A percentile compares a stretch with the other conserved stretches of the same genome.
These are phyloP conservation scores for Cercospora sp. DNA, from an alignment of 2,329 filamentous ascomycete species.

Conservation along the genomic window DNA sequence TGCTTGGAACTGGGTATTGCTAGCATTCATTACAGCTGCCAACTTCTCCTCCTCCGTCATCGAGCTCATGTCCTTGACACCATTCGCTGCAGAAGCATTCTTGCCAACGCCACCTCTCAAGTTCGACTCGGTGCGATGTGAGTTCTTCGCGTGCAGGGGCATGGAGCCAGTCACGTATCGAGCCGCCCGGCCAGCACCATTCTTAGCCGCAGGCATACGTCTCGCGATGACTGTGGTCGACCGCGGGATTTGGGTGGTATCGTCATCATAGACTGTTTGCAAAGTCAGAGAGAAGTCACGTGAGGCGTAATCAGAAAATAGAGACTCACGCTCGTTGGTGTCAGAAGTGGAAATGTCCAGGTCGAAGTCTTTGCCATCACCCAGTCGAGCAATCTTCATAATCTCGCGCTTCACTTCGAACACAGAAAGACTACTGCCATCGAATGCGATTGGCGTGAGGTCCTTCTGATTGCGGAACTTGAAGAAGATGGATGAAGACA, in stretches of 20 bases:
- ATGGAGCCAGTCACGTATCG: constrained; percentile 96
- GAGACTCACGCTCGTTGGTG: constrained; percentile 74
- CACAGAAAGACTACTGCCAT: constrained; percentile 95
- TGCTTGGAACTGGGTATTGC: constrained; percentile 87
- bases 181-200: constrained; percentile 84
- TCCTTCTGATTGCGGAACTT: constrained; percentile 99
- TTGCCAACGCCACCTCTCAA: constrained; percentile 50
- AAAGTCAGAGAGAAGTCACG: constrained; percentile 29
- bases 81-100: constrained; percentile 57
- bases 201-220: constrained; percentile 77
- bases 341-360: constrained; percentile 92
- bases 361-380: constrained; percentile 95
- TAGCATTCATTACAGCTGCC: constrained; percentile 85
- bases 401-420: constrained; percentile 99
- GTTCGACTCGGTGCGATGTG: constrained; percentile 63
- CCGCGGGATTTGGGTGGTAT: constrained; percentile 93
- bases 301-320: background rate
- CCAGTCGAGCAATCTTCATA: constrained; percentile 88
- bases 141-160: constrained; percentile 82
- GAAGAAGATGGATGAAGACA: constrained; percentile 98
- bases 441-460: constrained; percentile 89
- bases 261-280: constrained; percentile 84
- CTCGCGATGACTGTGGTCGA: constrained; percentile 91
- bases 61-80: constrained; percentile 50
- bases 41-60: constrained; percentile 94